Percentiles rank a stretch among this genome's conserved stretches.
Evolutionary conservation across 176 grass and related monocot species (phyloP).

Genomic region (Carex scoparia): DNA sequence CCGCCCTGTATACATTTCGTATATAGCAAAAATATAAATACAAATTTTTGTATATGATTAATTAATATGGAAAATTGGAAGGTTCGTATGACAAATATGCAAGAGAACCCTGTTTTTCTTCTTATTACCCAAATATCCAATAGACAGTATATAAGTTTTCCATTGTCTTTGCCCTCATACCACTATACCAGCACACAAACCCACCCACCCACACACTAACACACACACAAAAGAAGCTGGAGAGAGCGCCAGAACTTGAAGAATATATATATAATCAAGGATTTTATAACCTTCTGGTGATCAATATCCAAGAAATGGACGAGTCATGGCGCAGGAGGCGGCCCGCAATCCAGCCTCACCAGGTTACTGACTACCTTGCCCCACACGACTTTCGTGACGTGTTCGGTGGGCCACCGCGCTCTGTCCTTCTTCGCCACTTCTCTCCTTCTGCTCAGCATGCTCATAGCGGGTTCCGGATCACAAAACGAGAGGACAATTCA

Average conservation of each 20-base stretch:
- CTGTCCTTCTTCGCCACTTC: constrained; percentile 75
- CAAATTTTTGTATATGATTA: not conserved
- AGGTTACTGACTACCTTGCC: constrained; percentile 23
- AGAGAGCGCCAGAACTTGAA: not conserved
- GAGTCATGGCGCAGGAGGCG: constrained; percentile 79
- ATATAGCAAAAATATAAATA: no score
- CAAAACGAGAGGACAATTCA: constrained; percentile 9
- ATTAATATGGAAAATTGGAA: not conserved
- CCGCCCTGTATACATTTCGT: no score
- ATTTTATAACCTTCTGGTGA: not conserved
- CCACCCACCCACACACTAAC: constrained; percentile 5
- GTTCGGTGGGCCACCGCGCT: constrained; percentile 79
- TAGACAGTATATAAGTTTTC: not conserved
- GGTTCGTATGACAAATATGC: not conserved
- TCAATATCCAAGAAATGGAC: constrained; percentile 35
- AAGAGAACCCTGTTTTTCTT: not conserved
- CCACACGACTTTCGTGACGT: constrained; percentile 77
- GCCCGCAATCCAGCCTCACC: constrained; percentile 39
- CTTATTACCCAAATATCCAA: not conserved
- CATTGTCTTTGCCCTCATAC: not conserved
- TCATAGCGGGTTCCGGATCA: not conserved
- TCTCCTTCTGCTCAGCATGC: not conserved
- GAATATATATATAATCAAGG: not conserved
- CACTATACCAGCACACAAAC: not conserved
- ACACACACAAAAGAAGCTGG: not conserved